Percentiles rank a stretch among this genome's conserved stretches.
phyloP scores from a whole-genome alignment of 345 rosid genomes.

The Gossypium stocksii region DNA sequence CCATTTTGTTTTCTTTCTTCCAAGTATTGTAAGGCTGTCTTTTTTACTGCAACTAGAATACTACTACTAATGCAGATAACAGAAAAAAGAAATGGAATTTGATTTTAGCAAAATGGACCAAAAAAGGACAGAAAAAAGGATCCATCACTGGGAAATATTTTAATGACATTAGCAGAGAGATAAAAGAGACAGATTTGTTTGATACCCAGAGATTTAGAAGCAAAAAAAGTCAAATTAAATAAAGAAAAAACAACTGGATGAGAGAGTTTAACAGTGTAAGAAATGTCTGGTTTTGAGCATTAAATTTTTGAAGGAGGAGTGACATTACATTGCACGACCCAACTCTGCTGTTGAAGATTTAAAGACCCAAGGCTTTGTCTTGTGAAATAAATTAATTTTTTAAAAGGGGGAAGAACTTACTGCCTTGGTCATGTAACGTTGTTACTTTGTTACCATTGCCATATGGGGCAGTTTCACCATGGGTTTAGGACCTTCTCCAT shows the following conservation, averaged over 20 bases:
- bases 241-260: constrained; percentile 3
- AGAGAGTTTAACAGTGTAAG: constrained; percentile 6
- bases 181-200: constrained; percentile 7
- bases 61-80: neutral
- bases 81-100: constrained; percentile 6
- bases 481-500: neutral
- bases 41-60: neutral
- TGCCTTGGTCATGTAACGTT: neutral
- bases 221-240: constrained; percentile 1
- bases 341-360: constrained; percentile 15
- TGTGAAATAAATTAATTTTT: constrained; percentile 13
- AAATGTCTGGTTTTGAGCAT: constrained; percentile 29
- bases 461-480: constrained; percentile 11
- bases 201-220: constrained; percentile 6
- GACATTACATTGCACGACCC: constrained; percentile 12
- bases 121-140: neutral
- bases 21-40: neutral
- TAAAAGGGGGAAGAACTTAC: neutral
- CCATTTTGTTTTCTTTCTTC: constrained; percentile 5
- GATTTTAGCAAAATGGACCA: neutral
- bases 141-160: constrained; percentile 13
- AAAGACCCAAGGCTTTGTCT: constrained; percentile 11
- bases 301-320: constrained; percentile 19
- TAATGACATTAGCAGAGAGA: constrained; percentile 27
- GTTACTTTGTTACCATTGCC: neutral